phyloP scores from a whole-genome alignment of 2,329 filamentous ascomycete species.

The Calonectria henricotiae region DNA sequence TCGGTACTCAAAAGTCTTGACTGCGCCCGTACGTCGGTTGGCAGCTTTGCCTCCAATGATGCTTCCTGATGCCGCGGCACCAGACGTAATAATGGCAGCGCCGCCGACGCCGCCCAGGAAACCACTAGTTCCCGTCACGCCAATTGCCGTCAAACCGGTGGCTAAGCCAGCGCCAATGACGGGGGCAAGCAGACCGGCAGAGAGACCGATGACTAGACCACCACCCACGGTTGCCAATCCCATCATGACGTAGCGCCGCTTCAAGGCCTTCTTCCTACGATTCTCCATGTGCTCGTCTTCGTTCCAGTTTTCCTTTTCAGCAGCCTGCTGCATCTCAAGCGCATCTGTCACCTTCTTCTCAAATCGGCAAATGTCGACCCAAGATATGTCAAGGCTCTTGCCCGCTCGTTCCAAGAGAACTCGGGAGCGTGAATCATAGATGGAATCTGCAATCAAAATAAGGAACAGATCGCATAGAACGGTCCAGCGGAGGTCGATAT shows the following conservation, averaged over 20 bases:
- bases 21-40: constrained; percentile 89
- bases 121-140: constrained; percentile 87
- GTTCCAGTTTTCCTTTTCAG: constrained; percentile 97
- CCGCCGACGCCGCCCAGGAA: constrained; percentile 95
- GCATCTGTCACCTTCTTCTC: constrained; percentile 98
- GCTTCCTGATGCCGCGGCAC: constrained; percentile 88
- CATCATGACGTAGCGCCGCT: constrained; percentile 93
- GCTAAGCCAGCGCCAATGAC: constrained; percentile 95
- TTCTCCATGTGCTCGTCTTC: constrained; percentile 94
- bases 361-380: constrained; percentile 95
- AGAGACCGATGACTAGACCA: constrained; percentile 94
- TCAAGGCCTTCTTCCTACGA: constrained; percentile 85
- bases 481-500: constrained; percentile 97
- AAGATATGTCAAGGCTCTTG: constrained; percentile 84
- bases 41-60: constrained; percentile 90
- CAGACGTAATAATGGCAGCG: constrained; percentile 93
- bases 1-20: constrained; percentile 97
- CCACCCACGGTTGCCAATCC: constrained; percentile 96
- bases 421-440: constrained; percentile 92
- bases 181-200: constrained; percentile 91
- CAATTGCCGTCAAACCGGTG: constrained; percentile 95
- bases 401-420: constrained; percentile 88
- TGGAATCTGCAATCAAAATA: constrained; percentile 94
- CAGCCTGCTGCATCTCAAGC: constrained; percentile 96
- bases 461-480: constrained; percentile 96